Percentiles rank a stretch among this genome's conserved stretches.
phyloP scores from a whole-genome alignment of 2,329 filamentous ascomycete genomes.

The Exophiala sp. region DNA sequence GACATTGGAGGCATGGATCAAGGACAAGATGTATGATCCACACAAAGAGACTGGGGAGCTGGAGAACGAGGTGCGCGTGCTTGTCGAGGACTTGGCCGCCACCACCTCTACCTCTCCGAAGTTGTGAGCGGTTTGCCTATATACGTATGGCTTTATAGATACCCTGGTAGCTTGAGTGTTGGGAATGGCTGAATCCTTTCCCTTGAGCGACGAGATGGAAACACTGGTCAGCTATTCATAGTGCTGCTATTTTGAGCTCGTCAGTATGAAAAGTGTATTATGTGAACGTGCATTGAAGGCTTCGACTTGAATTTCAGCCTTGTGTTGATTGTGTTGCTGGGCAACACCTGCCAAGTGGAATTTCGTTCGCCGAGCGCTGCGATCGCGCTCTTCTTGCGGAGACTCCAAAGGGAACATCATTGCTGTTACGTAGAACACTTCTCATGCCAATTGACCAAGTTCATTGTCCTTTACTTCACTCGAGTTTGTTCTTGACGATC shows the following conservation, averaged over 20 bases:
- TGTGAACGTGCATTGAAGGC: too few relatives aligned
- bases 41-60: constrained; percentile 46
- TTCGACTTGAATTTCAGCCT: background rate
- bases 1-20: constrained; percentile 47
- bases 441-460: background rate
- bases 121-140: constrained; percentile 9
- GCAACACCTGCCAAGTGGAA: background rate
- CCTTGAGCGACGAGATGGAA: background rate
- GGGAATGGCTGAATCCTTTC: background rate
- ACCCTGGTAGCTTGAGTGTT: background rate
- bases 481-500: background rate
- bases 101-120: background rate
- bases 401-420: too few relatives aligned
- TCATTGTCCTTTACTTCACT: background rate
- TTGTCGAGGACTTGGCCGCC: constrained; percentile 17
- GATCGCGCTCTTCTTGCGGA: too few relatives aligned
- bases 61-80: constrained; percentile 38
- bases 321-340: background rate
- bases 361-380: background rate
- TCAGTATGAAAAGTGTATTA: too few relatives aligned
- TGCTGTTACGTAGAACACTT: background rate
- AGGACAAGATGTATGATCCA: constrained; percentile 48
- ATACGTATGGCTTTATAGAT: background rate
- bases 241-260: background rate
- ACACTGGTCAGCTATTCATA: background rate